Percentiles rank a stretch among this genome's conserved stretches.
Evolutionary conservation across 202 grass and related monocot species (phyloP).

Genomic region (Carex sylvatica): DNA sequence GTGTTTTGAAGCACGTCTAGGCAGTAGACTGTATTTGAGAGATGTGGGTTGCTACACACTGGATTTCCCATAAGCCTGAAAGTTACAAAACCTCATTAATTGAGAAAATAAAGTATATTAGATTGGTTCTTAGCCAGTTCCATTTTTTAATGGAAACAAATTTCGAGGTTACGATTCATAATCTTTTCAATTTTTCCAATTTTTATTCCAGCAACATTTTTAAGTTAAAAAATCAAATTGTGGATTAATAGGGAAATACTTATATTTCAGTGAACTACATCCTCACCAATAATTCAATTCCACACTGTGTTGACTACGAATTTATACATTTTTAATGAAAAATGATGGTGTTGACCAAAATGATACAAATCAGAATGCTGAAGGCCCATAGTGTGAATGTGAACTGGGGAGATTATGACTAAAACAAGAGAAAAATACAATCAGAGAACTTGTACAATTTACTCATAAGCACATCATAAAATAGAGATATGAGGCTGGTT

Average conservation of each 20-base stretch:
- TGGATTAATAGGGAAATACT: not conserved
- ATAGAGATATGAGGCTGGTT: not conserved
- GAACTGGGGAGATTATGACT: not conserved
- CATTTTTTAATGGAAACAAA: not conserved
- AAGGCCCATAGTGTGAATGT: not conserved
- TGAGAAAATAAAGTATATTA: not conserved
- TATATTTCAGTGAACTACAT: not conserved
- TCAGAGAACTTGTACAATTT: not conserved
- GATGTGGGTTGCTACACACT: conserved; percentile 38
- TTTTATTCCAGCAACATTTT: not conserved
- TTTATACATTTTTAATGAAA: not conserved
- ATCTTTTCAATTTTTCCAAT: not conserved
- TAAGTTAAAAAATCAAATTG: no score
- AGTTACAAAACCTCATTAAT: not conserved
- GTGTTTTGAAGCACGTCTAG: not conserved
- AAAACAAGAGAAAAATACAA: not conserved
- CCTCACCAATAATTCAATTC: not conserved
- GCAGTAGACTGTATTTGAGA: conserved; percentile 33
- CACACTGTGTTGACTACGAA: not conserved
- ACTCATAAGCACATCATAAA: not conserved
- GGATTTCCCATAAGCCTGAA: conserved; percentile 75
- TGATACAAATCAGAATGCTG: not conserved
- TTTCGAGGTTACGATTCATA: not conserved
- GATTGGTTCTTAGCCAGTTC: not conserved
- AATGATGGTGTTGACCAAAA: not conserved